Conservation (phyloP, 306 rosid genomes). For the Malus domestica region ASM211411v1 NC_041791.1:35619501-35620000, state of each 20-base stretch:
- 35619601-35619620: neutral
- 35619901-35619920: conserved; percentile 11
- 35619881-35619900: conserved; percentile 14
- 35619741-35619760: neutral
- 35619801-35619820: neutral
- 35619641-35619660: too few relatives aligned
- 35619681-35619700: neutral
- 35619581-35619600: neutral
- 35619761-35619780: neutral
- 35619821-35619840: neutral
- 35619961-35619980: neutral
- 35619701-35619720: neutral
- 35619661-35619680: too few relatives aligned
- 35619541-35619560: neutral
- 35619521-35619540: neutral
- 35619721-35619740: neutral
- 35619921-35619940: conserved; percentile 16
- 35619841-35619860: neutral
- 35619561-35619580: neutral
- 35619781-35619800: neutral
- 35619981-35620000: conserved; percentile 7
- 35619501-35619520: too few relatives aligned
- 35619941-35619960: conserved; percentile 3
- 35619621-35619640: too few relatives aligned
- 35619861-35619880: too few relatives aligned